Conservation (phyloP, 2,329 filamentous ascomycete genomes). For the Drechslerella dactyloides region DNA sequence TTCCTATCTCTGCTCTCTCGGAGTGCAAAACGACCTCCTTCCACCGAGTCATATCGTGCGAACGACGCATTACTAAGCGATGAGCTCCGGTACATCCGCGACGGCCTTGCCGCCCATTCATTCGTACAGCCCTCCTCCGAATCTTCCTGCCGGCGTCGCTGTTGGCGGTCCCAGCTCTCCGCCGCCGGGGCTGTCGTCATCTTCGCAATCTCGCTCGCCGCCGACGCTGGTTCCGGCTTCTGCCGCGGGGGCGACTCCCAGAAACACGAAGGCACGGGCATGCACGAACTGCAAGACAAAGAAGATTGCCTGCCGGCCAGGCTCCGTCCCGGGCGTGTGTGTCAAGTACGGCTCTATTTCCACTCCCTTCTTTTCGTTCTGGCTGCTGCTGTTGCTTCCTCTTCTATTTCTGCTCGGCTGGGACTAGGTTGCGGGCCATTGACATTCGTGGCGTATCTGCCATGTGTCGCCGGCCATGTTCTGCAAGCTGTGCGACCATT, state of each 20-base stretch:
- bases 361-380: constrained; percentile 11
- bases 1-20: neutral
- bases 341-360: constrained; percentile 29
- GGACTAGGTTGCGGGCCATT: no score
- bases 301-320: constrained; percentile 47
- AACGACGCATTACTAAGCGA: constrained; percentile 10
- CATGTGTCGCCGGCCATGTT: constrained; percentile 23
- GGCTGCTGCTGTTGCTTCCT: neutral
- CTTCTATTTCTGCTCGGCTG: no score
- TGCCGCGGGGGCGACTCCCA: constrained; percentile 18
- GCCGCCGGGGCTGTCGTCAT: constrained; percentile 31
- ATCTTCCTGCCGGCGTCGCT: neutral
- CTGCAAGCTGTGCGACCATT: constrained; percentile 44
- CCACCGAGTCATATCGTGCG: neutral
- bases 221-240: constrained; percentile 36
- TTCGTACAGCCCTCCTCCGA: constrained; percentile 40
- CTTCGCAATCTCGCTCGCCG: constrained; percentile 45
- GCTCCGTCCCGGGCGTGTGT: constrained; percentile 38
- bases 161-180: constrained; percentile 2
- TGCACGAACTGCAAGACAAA: constrained; percentile 50
- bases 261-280: constrained; percentile 47
- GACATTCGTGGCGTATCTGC: no score
- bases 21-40: neutral
- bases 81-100: constrained; percentile 44
- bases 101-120: constrained; percentile 47